Conservation (phyloP, 495 filamentous ascomycete genomes). For the Pseudevernia furfuracea region DNA sequence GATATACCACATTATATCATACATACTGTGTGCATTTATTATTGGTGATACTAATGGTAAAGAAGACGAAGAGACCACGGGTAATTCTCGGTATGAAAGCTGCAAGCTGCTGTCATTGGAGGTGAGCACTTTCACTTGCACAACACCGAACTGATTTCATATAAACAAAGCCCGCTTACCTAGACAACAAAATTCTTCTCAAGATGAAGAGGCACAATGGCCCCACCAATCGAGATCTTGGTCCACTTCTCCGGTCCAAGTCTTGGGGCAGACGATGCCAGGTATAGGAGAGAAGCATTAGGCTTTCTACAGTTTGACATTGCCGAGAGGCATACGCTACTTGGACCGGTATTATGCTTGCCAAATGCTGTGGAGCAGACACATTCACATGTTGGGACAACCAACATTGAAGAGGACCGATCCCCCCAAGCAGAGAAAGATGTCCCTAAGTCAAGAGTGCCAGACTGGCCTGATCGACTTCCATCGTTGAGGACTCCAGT, state of each 20-base stretch:
- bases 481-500: conserved; percentile 2
- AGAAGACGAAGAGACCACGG: not conserved
- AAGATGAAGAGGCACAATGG: conserved; percentile 25
- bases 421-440: not conserved
- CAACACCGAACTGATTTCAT: not conserved
- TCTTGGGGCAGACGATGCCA: conserved; percentile 49
- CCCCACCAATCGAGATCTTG: conserved; percentile 47
- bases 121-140: not conserved
- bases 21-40: no score
- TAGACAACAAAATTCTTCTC: not conserved
- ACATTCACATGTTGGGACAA: not conserved
- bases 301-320: conserved; percentile 53
- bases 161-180: not conserved
- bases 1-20: no score
- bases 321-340: conserved; percentile 27
- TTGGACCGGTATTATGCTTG: not conserved
- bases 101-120: not conserved
- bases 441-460: not conserved
- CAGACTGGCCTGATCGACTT: not conserved
- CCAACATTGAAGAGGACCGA: not conserved
- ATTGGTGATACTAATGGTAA: no score
- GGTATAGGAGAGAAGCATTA: conserved; percentile 53
- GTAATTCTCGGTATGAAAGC: not conserved
- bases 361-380: not conserved
- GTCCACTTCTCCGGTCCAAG: conserved; percentile 63